Conservation (phyloP, 768 basidiomycete genomes). For the Hypholoma sublateritium region DNA sequence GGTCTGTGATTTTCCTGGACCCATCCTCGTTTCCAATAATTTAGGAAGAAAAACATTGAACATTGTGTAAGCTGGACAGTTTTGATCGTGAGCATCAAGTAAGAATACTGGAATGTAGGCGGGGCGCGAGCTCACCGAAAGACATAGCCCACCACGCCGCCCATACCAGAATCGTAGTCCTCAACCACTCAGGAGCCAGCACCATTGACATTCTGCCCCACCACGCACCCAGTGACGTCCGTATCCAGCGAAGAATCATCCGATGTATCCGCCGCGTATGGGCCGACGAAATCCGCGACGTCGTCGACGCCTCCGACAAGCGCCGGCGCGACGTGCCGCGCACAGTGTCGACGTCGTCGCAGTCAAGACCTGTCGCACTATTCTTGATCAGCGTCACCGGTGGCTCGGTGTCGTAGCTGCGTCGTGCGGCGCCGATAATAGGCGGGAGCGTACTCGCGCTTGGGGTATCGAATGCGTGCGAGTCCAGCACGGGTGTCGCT, state of each 20-base stretch:
- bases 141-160: conserved; percentile 73
- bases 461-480: conserved; percentile 28
- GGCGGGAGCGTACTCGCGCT: conserved; percentile 10
- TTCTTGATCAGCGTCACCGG: not conserved
- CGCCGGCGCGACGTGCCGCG: conserved; percentile 8
- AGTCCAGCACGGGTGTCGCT: conserved; percentile 27
- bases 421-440: not conserved
- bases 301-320: conserved; percentile 10
- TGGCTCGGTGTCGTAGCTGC: not conserved
- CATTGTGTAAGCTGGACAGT: conserved; percentile 72
- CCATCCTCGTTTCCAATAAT: conserved; percentile 63
- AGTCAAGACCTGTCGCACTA: not conserved
- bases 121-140: conserved; percentile 49
- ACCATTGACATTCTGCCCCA: conserved; percentile 67
- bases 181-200: conserved; percentile 71
- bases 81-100: conserved; percentile 1
- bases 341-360: not conserved
- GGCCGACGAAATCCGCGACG: conserved; percentile 38
- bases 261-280: conserved; percentile 44
- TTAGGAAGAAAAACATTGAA: conserved; percentile 93
- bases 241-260: conserved; percentile 52
- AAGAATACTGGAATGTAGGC: not conserved
- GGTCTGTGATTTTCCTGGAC: conserved; percentile 34
- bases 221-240: conserved; percentile 67
- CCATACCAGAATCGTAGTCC: conserved; percentile 82